phyloP scores from a whole-genome alignment of 805 yeast genomes.

The Nakazawaea ishiwadae region DNA sequence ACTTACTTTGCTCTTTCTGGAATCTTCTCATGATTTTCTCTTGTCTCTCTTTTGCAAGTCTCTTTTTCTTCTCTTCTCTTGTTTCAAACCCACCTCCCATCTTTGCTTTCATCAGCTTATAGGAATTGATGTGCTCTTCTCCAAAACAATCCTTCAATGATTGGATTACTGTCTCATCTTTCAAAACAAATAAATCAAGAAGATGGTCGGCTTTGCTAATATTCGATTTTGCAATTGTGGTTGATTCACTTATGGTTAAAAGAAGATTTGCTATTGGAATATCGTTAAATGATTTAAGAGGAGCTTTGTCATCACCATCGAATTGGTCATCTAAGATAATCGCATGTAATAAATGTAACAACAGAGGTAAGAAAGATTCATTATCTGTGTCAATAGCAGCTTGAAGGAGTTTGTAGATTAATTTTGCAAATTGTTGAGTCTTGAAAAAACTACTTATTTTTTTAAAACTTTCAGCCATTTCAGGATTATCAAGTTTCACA shows the following conservation, averaged over 20 bases:
- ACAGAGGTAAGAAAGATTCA: constrained; percentile 50
- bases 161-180: constrained; percentile 45
- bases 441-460: constrained; percentile 47
- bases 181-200: constrained; percentile 44
- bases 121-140: constrained; percentile 42
- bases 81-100: constrained; percentile 40
- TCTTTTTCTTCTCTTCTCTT: constrained; percentile 48
- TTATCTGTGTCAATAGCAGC: constrained; percentile 45
- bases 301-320: constrained; percentile 31
- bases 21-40: constrained; percentile 58
- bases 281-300: constrained; percentile 31
- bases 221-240: constrained; percentile 41
- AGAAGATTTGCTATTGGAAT: constrained; percentile 55
- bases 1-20: constrained; percentile 46
- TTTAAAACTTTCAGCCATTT: constrained; percentile 27
- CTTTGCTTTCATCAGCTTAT: constrained; percentile 41
- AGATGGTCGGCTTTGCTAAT: constrained; percentile 53
- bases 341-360: constrained; percentile 70
- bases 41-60: constrained; percentile 59
- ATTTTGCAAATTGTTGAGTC: constrained; percentile 47
- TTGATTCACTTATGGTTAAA: constrained; percentile 44
- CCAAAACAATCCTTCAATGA: constrained; percentile 57
- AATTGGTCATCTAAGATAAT: constrained; percentile 40
- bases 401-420: constrained; percentile 53
- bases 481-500: constrained; percentile 22